Evolutionary conservation across 169 alveolate species (phyloP).

Genomic region (Plasmodium sp.): DNA sequence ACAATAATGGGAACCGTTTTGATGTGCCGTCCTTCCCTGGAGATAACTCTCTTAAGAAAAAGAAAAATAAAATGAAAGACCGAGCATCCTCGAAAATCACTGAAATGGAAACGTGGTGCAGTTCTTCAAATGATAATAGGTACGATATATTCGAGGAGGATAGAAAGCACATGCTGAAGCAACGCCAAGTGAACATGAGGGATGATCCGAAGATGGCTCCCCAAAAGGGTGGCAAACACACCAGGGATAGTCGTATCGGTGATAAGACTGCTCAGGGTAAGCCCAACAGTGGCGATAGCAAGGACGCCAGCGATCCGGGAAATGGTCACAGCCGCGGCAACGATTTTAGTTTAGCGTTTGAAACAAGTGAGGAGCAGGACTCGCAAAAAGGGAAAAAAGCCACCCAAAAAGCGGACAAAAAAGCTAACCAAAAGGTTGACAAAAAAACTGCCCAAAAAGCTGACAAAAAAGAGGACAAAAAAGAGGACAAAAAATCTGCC

Average conservation of each 20-base stretch:
- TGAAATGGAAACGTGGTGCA: constrained; percentile 67
- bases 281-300: not conserved
- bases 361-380: not conserved
- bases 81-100: constrained; percentile 13
- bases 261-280: not conserved
- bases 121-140: constrained; percentile 44
- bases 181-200: constrained; percentile 18
- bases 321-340: not conserved
- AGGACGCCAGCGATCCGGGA: not conserved
- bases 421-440: not conserved
- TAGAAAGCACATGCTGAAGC: constrained; percentile 6
- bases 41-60: constrained; percentile 1
- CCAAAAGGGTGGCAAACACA: not conserved
- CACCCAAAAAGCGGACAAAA: not conserved
- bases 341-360: not conserved
- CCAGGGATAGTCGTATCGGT: not conserved
- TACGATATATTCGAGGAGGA: constrained; percentile 63
- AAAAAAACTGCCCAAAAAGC: not conserved
- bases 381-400: not conserved
- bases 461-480: too few species aligned
- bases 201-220: not conserved
- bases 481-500: not conserved
- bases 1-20: not conserved
- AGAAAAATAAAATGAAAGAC: constrained; percentile 12
- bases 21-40: not conserved